Evolutionary conservation across 176 grass and related monocot genomes (phyloP), one percentile per base, ranked within the genome.

Genomic region (Oryza glaberrima): DNA sequence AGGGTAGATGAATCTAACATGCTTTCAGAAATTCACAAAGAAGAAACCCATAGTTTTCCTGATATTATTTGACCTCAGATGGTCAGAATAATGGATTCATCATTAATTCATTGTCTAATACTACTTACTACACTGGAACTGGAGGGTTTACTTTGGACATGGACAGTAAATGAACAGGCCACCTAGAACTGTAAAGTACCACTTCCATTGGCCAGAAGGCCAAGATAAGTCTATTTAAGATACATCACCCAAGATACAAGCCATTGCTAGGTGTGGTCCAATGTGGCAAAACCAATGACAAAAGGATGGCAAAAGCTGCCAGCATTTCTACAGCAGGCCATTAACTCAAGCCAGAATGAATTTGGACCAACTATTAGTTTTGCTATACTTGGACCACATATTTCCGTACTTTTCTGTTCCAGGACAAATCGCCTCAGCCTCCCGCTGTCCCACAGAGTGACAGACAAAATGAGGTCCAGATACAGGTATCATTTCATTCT

Each of bases 311-410:
- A 81, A 22, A 69, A 67, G 28, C 72, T 46, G 66, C 10, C 46
- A 26, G 12, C 49, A 44, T 58, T 61, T 15, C 32, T 77, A 72
- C 41, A 65, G 70, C 43, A 63, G 25, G 4, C 35, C 47, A 75
- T 47, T 6, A 75, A 75, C 41, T 79, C 45, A 69, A 67, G 48
- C 49, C 43, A 79, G 26, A 46, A 79, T 48, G 47, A 4, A 64
- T 64, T 36, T 69, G 38, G 1, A n/a, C 58, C 73, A 45, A 78
- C 84, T 74, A 22, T 63, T 26, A 19, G 61, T 22, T 83, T 67
- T 75, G 41, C 35, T 60, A 44, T 58, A 58, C 58, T 69, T 79
- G 84, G 69, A 80, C 84, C 75, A 79, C 79, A 26, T 65, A 34
- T 78, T 48, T 4, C 63, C 56, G 16, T 86, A 66, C n/a, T 44